Conservation (phyloP, 495 filamentous ascomycete species). For the Parmelia sp. region DNA sequence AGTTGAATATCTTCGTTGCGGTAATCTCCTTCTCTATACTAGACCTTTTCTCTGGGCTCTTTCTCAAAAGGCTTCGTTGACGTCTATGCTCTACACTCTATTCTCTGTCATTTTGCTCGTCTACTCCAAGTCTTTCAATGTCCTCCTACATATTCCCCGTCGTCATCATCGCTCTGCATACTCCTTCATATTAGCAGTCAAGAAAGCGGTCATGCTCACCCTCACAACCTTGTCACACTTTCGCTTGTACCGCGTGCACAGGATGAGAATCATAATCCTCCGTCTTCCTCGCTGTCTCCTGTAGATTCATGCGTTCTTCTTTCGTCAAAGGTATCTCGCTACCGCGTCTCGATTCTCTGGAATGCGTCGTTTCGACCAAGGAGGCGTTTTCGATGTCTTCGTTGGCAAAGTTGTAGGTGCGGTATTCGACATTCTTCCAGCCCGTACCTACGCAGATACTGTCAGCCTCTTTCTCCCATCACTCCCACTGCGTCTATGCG, state of each 20-base stretch:
- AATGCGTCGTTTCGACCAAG: slow-evolving; percentile 57
- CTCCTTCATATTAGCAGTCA: slow-evolving; percentile 5
- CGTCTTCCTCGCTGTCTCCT: slow-evolving; percentile 23
- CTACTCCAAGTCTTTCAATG: neutral
- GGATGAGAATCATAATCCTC: slow-evolving; percentile 24
- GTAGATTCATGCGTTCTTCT: slow-evolving; percentile 39
- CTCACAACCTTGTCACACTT: slow-evolving; percentile 16
- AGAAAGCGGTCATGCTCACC: slow-evolving; percentile 3
- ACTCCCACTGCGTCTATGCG: neutral
- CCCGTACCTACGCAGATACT: slow-evolving; percentile 54
- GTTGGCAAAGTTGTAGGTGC: slow-evolving; percentile 64
- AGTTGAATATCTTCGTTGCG: no score
- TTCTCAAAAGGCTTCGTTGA: no score
- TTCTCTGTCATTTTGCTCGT: neutral
- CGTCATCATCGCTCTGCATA: neutral
- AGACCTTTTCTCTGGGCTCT: no score
- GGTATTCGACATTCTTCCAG: slow-evolving; percentile 79
- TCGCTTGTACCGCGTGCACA: slow-evolving; percentile 20
- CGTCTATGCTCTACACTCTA: slow-evolving; percentile 1
- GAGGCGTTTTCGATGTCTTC: slow-evolving; percentile 50
- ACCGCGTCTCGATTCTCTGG: slow-evolving; percentile 51
- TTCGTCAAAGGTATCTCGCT: slow-evolving; percentile 40
- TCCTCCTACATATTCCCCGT: slow-evolving; percentile 8
- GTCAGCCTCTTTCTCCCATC: slow-evolving; percentile 12
- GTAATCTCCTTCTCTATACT: no score